Evolutionary conservation across 2,329 filamentous ascomycete species (phyloP), one percentile per base, ranked within the genome.

Genomic region (Cordyceps fumosorosea): DNA sequence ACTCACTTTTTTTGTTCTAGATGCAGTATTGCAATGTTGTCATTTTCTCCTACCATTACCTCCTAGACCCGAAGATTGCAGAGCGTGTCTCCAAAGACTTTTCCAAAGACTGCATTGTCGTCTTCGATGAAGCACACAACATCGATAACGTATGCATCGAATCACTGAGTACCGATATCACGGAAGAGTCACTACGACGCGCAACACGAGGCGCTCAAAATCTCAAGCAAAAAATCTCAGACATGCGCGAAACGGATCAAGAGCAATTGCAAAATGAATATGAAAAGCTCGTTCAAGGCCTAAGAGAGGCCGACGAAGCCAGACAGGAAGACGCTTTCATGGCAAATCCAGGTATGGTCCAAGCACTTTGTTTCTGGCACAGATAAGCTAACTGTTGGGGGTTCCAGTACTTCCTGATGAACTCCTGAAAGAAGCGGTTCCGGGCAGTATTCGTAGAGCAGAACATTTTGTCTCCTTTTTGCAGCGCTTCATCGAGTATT

Each of bases 121-220:
- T 99, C 3, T 99, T 99, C 67, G 95, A 99, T 71, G 95, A 99
- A 75, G 95, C 95, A 16, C 95, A 99, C 78, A 99, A 99, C 71
- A 99, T 99, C 68, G 95, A 99, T 81, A 99, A 99, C 72, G 95
- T 99, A 63, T 99, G 96, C 73, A 99, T 99, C 67, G 95, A 99
- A 72, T 93, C 95, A 2, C 79, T 98, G 14, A 99, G 95, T 71
- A 98, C 96, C 48, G 95, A 99, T 70, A 85, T 99, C 62, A 98
- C 93, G 0, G 93, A 99, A 72, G 95, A 98, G 68, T 97, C 93
- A 0, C 75, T 99, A 59, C 86, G 93, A 24, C 96, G 91, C 76
- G 95, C 95, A 22, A 93, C 92, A 1, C 84, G 92, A 66, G 95
- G 95, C 5, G 96, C 93, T 14, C 89, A 89, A 66, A 98, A 96